Conservation (phyloP, 176 grass and related monocot genomes). For the Metroxylon sagu region DNA sequence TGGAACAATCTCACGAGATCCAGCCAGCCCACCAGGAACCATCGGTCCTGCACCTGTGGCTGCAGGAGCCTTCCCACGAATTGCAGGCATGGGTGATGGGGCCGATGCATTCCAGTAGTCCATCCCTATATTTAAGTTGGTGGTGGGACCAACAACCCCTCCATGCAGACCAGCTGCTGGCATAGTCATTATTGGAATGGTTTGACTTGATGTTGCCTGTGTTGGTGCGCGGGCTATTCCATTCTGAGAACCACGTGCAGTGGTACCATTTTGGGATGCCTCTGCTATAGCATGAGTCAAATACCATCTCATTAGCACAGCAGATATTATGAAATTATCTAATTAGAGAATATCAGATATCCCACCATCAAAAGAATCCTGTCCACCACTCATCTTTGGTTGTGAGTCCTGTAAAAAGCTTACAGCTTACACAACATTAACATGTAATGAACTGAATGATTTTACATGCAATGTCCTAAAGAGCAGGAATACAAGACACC, state of each 20-base stretch:
- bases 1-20: neutral
- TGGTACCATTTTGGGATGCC: neutral
- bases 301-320: neutral
- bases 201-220: slow-evolving; percentile 3
- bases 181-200: slow-evolving; percentile 1
- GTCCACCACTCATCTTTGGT: slow-evolving; percentile 1
- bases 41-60: neutral
- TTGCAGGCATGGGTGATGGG: slow-evolving; percentile 23
- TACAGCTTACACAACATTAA: neutral
- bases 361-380: slow-evolving; percentile 4
- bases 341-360: neutral
- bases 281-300: slow-evolving; percentile 2
- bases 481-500: no score
- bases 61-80: neutral
- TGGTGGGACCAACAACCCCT: slow-evolving; percentile 17
- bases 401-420: slow-evolving; percentile 2
- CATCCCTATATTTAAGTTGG: slow-evolving; percentile 2
- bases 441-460: no score
- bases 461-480: no score
- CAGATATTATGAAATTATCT: no score
- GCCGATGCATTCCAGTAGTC: slow-evolving; percentile 24
- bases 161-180: slow-evolving; percentile 4
- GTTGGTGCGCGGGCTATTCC: neutral
- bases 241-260: slow-evolving; percentile 5
- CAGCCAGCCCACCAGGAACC: neutral